A percentile compares a stretch with the other conserved stretches of the same genome.
Evolutionary conservation across 208 protist species (phyloP).

Genomic region (Acanthamoeba lenticulata): DNA sequence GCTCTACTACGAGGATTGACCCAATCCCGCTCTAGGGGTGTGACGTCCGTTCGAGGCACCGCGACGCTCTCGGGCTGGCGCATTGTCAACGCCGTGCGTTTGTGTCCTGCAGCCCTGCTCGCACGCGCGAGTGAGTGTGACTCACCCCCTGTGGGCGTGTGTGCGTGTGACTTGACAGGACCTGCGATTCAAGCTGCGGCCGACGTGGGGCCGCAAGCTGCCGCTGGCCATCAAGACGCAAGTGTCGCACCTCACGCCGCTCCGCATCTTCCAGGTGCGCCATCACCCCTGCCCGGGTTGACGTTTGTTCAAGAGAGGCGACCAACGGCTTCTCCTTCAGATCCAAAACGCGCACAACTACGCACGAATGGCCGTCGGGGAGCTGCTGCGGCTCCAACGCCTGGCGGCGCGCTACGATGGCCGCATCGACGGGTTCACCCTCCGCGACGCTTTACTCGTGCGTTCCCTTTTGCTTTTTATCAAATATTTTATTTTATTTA

Average conservation of each 20-base stretch:
- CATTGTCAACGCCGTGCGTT: background rate
- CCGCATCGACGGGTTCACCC: background rate
- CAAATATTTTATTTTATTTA: no score
- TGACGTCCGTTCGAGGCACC: background rate
- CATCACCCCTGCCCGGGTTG: background rate
- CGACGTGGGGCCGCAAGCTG: background rate
- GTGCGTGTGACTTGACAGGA: background rate
- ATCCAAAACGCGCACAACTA: background rate
- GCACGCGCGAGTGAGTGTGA: background rate
- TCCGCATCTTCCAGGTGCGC: background rate
- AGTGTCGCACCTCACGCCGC: background rate
- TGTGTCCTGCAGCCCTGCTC: background rate
- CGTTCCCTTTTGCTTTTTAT: no score
- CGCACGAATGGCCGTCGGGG: background rate
- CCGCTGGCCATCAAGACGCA: background rate
- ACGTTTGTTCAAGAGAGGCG: background rate
- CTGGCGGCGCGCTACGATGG: background rate
- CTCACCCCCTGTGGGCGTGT: background rate
- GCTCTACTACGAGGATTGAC: no score
- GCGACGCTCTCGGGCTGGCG: background rate
- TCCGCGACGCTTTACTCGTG: background rate
- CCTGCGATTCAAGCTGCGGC: background rate
- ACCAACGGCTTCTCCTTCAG: background rate
- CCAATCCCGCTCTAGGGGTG: no score
- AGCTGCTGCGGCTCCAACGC: background rate